Base-by-base conservation (phyloP, 2,329 filamentous ascomycete genomes). In the Cladosporium sp. region DNA sequence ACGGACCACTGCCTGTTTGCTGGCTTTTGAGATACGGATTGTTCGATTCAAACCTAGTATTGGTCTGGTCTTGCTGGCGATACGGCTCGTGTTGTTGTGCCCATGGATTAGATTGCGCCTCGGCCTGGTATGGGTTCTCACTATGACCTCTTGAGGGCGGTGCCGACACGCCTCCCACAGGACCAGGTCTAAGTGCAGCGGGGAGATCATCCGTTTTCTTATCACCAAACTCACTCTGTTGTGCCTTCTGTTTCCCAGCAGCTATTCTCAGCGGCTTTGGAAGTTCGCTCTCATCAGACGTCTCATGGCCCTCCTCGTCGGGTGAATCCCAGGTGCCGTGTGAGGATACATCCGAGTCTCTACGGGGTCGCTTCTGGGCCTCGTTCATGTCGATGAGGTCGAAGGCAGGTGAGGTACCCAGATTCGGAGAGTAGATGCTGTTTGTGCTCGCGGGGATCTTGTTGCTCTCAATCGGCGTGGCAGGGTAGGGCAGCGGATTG, bases 401-500 rank as follows among this genome's bases (percentile, higher is more conserved):
- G 62, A 76, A 76, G 6, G 74, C 74, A 7, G 75, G 74, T 9
- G 70, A 73, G 10, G 57, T 65, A 34, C 58, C 60, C 49, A 72
- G 64, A 57, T 73, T 68, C 5, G 70, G 67, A n/a, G 70, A 69
- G 61, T 74, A 68, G 35, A 69, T 62, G 28, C 62, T 65, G 42
- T 64, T 65, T 13, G 61, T 60, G 42, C 58, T 60, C 39, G 61
- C 62, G 42, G 58, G 56, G 37, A 64, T 62, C 58, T 64, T 65
- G 44, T 65, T 59, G 28, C 63, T 63, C 40, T 67, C 65, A 59
- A 67, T 69, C 2, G 77, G 75, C 0, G 74, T 73, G 2, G 71
- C 72, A 13, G 77, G 77, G 56, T 80, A 79, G 2, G 77, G 77
- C 7, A 50, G 28, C 22, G 75, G 75, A 19, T 74, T 73, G 61